Evolutionary conservation across 345 rosid genomes (phyloP).

Genomic region (Erodium maritimum): DNA sequence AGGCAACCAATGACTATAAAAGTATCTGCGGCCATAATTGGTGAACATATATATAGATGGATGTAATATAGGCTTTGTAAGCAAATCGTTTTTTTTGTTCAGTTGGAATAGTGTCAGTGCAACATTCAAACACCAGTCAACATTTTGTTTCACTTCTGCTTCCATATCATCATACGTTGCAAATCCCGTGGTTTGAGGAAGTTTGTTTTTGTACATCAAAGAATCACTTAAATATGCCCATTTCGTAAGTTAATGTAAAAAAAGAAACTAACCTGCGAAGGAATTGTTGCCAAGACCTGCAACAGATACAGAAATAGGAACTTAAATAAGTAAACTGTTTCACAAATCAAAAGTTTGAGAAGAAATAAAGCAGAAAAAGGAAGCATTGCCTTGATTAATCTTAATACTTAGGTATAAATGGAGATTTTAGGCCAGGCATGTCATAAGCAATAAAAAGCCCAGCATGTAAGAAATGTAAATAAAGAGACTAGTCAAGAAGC

Average conservation of each 20-base stretch:
- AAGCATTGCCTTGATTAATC: neutral
- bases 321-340: constrained; percentile 1
- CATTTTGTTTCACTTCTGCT: too few species aligned
- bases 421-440: neutral
- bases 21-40: too few species aligned
- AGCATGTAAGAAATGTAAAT: neutral
- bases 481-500: neutral
- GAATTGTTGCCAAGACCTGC: constrained; percentile 67
- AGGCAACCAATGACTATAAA: neutral
- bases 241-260: neutral
- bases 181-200: too few species aligned
- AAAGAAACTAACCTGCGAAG: constrained; percentile 40
- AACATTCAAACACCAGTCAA: too few species aligned
- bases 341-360: neutral
- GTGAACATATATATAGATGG: too few species aligned
- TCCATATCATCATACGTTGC: too few species aligned
- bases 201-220: neutral
- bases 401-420: too few species aligned
- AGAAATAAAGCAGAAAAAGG: neutral
- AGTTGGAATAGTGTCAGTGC: too few species aligned
- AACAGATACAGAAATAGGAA: constrained; percentile 10
- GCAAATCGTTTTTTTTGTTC: too few species aligned
- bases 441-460: neutral
- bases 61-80: too few species aligned
- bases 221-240: neutral